A percentile compares a stretch with the other conserved stretches of the same genome.
Evolutionary conservation across 768 basidiomycete genomes (phyloP).

Genomic region (Crepidotus variabilis): DNA sequence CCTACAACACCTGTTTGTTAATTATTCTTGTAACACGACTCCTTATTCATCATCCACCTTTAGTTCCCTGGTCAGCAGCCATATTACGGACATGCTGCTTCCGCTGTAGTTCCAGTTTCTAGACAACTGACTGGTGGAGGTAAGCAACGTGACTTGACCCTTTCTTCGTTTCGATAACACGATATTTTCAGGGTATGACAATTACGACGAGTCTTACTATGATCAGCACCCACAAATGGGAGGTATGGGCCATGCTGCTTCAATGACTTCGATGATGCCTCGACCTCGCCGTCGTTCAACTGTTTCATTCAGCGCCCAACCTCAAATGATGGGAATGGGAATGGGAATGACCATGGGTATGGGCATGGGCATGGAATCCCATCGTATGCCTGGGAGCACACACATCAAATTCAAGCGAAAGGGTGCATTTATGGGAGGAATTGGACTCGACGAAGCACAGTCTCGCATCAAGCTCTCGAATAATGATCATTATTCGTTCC

Average conservation of each 20-base stretch:
- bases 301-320: constrained; percentile 40
- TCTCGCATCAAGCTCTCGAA: constrained; percentile 57
- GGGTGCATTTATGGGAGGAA: constrained; percentile 59
- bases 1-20: constrained; percentile 3
- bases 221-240: constrained; percentile 25
- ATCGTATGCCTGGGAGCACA: constrained; percentile 44
- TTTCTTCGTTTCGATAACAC: constrained; percentile 1
- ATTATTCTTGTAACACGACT: constrained; percentile 28
- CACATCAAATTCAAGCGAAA: constrained; percentile 74
- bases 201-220: constrained; percentile 54
- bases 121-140: constrained; percentile 39
- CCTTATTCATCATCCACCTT: constrained; percentile 47
- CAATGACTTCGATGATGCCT: constrained; percentile 31
- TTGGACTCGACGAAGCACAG: constrained; percentile 68
- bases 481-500: constrained; percentile 56
- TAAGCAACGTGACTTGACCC: constrained; percentile 18
- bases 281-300: constrained; percentile 48
- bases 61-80: constrained; percentile 26
- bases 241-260: constrained; percentile 31
- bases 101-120: constrained; percentile 31
- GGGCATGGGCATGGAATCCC: constrained; percentile 37
- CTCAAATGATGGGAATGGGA: constrained; percentile 23
- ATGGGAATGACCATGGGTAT: too few relatives aligned
- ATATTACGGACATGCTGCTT: constrained; percentile 7
- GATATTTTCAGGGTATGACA: constrained; percentile 45